Evolutionary conservation across 2,329 filamentous ascomycete genomes (phyloP).

Genomic region (Polytolypa hystricis): DNA sequence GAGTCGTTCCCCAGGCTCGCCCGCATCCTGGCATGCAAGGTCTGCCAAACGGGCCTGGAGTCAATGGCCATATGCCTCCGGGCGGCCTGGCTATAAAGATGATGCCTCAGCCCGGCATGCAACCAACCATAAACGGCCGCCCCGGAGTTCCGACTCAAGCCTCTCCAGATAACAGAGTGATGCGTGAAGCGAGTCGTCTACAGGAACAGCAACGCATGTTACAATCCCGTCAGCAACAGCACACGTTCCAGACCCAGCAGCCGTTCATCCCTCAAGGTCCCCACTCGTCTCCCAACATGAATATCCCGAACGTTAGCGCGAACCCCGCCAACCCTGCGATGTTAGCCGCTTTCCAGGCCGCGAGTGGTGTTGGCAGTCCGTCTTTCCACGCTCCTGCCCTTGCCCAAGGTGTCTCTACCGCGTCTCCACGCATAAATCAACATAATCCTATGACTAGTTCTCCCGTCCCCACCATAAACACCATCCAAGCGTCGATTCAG

Average conservation of each 20-base stretch:
- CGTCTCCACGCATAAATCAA: slow-evolving; percentile 38
- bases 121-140: slow-evolving; percentile 29
- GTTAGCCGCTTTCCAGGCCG: slow-evolving; percentile 32
- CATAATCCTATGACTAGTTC: slow-evolving; percentile 42
- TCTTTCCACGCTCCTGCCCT: slow-evolving; percentile 28
- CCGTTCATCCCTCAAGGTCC: slow-evolving; percentile 31
- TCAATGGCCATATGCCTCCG: slow-evolving; percentile 43
- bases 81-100: slow-evolving; percentile 48
- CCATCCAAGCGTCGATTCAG: slow-evolving; percentile 42
- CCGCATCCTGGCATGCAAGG: slow-evolving; percentile 30
- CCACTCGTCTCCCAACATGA: slow-evolving; percentile 36
- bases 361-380: slow-evolving; percentile 33
- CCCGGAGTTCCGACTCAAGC: slow-evolving; percentile 44
- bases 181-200: slow-evolving; percentile 37
- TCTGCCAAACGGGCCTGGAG: slow-evolving; percentile 26
- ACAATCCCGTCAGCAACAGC: slow-evolving; percentile 39
- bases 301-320: slow-evolving; percentile 30
- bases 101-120: slow-evolving; percentile 48
- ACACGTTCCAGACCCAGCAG: slow-evolving; percentile 29
- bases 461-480: slow-evolving; percentile 44
- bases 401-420: slow-evolving; percentile 30
- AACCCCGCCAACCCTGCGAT: slow-evolving; percentile 33
- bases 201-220: slow-evolving; percentile 50
- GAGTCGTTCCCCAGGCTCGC: slow-evolving; percentile 25
- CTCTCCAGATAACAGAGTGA: slow-evolving; percentile 37